A percentile compares a stretch with the other conserved stretches of the same genome.
Evolutionary conservation across 2,329 filamentous ascomycete genomes (phyloP).

Genomic region (Trichoderma afroharzianum): DNA sequence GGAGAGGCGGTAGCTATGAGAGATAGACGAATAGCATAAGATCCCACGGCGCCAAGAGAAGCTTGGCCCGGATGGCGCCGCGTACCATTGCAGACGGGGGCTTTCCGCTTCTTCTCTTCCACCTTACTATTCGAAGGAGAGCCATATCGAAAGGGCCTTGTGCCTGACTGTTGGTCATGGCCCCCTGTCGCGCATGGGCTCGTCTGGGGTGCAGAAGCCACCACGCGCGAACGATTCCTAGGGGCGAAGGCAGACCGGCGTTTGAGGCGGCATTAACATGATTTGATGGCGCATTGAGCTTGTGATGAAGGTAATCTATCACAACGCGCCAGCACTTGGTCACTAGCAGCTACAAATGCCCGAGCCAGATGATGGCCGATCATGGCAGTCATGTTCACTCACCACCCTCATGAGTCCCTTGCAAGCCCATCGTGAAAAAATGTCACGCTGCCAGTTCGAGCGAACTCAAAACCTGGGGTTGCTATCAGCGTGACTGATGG

Average conservation of each 20-base stretch:
- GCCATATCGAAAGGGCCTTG: background rate
- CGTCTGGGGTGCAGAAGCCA: slow-evolving; percentile 19
- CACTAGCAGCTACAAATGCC: background rate
- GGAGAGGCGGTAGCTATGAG: background rate
- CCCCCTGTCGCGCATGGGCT: background rate
- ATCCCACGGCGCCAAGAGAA: background rate
- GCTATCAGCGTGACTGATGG: background rate
- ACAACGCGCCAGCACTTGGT: background rate
- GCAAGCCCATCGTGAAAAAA: background rate
- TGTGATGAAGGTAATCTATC: slow-evolving; percentile 11
- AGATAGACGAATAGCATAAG: background rate
- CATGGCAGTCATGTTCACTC: background rate
- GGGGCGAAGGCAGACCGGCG: background rate
- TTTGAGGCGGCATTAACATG: slow-evolving; percentile 15
- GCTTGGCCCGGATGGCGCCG: slow-evolving; percentile 13
- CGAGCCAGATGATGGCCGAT: slow-evolving; percentile 12
- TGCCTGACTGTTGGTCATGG: slow-evolving; percentile 9
- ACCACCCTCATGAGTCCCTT: background rate
- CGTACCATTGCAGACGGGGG: background rate
- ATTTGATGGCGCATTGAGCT: slow-evolving; percentile 8
- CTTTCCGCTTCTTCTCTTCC: background rate
- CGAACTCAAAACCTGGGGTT: background rate
- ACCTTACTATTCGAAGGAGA: background rate
- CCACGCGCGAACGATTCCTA: background rate
- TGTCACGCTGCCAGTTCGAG: background rate